These are phyloP conservation scores for Micractinium conductrix DNA, from an alignment of 139 green algal species.

Conservation along the genomic window DNA sequence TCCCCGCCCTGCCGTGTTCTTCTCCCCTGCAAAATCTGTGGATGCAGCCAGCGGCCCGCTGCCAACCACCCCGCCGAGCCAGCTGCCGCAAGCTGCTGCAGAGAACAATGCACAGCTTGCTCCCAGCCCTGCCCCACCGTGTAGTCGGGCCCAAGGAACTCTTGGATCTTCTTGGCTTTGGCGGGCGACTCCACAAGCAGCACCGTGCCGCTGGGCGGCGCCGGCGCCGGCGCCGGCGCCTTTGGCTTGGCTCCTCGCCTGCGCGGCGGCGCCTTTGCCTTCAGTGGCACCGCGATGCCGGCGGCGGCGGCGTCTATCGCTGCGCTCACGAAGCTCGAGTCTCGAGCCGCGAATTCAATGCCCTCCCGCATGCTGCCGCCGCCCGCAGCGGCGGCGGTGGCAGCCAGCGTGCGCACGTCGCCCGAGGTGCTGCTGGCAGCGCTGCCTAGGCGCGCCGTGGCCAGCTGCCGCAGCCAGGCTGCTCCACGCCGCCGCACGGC, in stretches of 20 bases:
- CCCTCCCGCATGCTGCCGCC: too few relatives aligned
- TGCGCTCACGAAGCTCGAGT: too few relatives aligned
- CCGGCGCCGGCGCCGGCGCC: neutral
- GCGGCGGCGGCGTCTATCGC: too few relatives aligned
- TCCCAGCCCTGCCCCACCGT: too few relatives aligned
- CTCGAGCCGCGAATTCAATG: too few relatives aligned
- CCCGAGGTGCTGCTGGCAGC: neutral
- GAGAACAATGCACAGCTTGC: too few relatives aligned
- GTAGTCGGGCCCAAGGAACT: constrained; percentile 76
- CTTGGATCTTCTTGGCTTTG: constrained; percentile 94
- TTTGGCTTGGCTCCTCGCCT: neutral
- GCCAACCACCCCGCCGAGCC: too few relatives aligned
- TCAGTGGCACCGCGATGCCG: neutral
- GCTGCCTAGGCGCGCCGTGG: neutral
- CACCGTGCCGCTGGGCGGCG: constrained; percentile 24
- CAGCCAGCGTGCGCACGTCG: neutral
- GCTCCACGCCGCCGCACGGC: neutral
- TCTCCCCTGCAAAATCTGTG: too few relatives aligned
- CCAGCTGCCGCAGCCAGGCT: neutral
- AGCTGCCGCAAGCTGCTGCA: too few relatives aligned
- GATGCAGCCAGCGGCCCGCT: too few relatives aligned
- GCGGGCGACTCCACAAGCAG: constrained; percentile 95
- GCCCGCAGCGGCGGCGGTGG: neutral
- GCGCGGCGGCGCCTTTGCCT: neutral
- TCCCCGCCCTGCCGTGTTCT: too few relatives aligned